Base-by-base conservation (phyloP, 805 yeast genomes). In the Ogataea thermomethanolica region DNA sequence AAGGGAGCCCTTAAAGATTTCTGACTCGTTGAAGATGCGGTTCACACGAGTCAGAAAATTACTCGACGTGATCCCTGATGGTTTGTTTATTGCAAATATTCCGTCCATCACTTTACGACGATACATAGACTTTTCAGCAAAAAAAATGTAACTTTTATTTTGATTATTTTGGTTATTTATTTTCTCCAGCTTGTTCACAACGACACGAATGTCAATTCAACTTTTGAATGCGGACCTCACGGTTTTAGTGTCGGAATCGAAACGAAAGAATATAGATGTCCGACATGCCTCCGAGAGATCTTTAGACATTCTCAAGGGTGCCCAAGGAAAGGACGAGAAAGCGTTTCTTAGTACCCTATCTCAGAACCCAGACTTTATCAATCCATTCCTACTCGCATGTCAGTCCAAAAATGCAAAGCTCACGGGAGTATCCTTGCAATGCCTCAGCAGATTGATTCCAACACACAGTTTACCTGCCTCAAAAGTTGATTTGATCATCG, bases 21-120 rank as follows among this genome's bases (percentile, higher is more conserved):
- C 60, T 5, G 93, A 77, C 0, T 69, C 61, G 17, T 83, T 75
- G 61, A 91, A 76, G 3, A 78, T 57, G 12, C 67, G 61, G 55
- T 90, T 91, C 25, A 91, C 48, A 35, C 76, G 76, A 32, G 76
- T 73, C 39, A 93, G 71, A 41, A 87, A 79, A 40, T 81, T 76
- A 13, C 89, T 76, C 0, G 97, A 89, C 1, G 95, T 70, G 9
- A 85, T 73, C 0, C 97, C 97, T 11, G 80, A 66, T 0, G 98
- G 98, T 59, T 91, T 91, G 49, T 83, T 82, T 30, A 91, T 76
- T 7, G 98, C 98, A 69, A 91, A 87, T 1, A 93, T 75, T 31
- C 99, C 98, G 54, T 89, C 87, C 96, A 91, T 86, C n/a, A 38
- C 28, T 14, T 25, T 33, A 14, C 31, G 31, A 33, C 26, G 31